Conservation (phyloP, 352 stramenopile genomes). For the Globisporangium okanoganense region DNA sequence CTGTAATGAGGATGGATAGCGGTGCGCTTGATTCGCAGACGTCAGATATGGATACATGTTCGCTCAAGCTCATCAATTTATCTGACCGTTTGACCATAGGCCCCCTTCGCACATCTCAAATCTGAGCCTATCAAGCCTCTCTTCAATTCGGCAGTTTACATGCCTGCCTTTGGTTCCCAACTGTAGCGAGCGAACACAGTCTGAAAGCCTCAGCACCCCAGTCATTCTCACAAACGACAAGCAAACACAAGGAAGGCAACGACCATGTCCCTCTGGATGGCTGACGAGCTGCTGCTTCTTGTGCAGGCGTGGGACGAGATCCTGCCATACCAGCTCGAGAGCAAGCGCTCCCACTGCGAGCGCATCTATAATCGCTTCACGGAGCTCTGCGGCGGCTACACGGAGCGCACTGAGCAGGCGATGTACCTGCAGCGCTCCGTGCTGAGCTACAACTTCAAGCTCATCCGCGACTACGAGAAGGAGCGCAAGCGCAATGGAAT, state of each 20-base stretch:
- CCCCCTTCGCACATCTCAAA: too few species aligned
- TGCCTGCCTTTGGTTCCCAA: not conserved
- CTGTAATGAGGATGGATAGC: too few species aligned
- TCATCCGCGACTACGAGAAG: not conserved
- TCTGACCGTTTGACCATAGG: too few species aligned
- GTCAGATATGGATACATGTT: too few species aligned
- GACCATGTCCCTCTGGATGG: conserved; percentile 1
- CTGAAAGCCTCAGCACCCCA: not conserved
- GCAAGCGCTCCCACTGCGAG: not conserved
- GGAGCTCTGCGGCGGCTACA: not conserved
- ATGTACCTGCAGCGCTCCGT: not conserved
- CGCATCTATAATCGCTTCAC: conserved; percentile 2
- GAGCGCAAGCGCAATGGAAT: not conserved
- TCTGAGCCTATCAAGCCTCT: too few species aligned
- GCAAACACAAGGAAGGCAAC: not conserved
- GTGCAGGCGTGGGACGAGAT: conserved; percentile 6
- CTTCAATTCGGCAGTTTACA: not conserved
- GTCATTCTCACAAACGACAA: not conserved
- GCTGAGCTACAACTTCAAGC: conserved; percentile 3
- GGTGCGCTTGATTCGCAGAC: too few species aligned
- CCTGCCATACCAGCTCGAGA: not conserved
- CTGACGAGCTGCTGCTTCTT: not conserved
- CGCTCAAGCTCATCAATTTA: too few species aligned
- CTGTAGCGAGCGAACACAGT: not conserved
- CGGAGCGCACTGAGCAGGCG: conserved; percentile 3